Evolutionary conservation across 2,329 filamentous ascomycete species (phyloP), one percentile per base, ranked within the genome.

Genomic region (Scedosporium dehoogii): DNA sequence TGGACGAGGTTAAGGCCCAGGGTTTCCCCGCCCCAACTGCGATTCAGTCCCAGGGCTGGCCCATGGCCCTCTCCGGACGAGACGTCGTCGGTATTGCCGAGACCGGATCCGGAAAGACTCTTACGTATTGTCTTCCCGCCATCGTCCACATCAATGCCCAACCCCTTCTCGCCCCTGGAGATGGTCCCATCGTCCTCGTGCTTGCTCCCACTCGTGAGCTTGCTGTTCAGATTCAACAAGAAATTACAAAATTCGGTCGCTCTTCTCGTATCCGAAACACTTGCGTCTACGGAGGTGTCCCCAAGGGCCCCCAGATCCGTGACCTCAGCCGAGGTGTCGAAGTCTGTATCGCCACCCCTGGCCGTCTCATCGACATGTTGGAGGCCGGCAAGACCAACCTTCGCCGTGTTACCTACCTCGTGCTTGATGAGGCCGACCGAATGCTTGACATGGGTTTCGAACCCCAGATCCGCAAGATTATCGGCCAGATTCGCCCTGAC

Each of bases 381-480:
- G 94, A 97, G 79, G 91, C 91, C 68, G 93, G 92, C 76, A 96
- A 96, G 83, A 99, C 94, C 70, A 97, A 99, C 80, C 86, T 99
- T 66, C 93, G 93, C 68, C 92, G 94, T 75, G 92, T 97, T 66
- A 99, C 94, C 63, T 99, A 99, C 80, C 83, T 99, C 63, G 94
- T 97, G 68, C 92, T 99, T 67, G 94, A 99, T 71, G 94, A 99
- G 81, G 94, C 94, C 74, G 94, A 99, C 79, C 93, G 94, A 73
- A 99, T 99, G 94, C 84, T 99, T 75, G 94, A 99, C 80, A 99
- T 99, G 94, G 94, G 94, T 86, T 97, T 99, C 79, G 94, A 99
- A 80, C 94, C 94, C 68, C 94, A 97, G 77, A 97, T 99, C 71
- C 91, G 94, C 81, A 97, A 97, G 82, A 97, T 99, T 68, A 92